Conservation (phyloP, 495 filamentous ascomycete species). For the Talaromyces nanjingensis region DNA sequence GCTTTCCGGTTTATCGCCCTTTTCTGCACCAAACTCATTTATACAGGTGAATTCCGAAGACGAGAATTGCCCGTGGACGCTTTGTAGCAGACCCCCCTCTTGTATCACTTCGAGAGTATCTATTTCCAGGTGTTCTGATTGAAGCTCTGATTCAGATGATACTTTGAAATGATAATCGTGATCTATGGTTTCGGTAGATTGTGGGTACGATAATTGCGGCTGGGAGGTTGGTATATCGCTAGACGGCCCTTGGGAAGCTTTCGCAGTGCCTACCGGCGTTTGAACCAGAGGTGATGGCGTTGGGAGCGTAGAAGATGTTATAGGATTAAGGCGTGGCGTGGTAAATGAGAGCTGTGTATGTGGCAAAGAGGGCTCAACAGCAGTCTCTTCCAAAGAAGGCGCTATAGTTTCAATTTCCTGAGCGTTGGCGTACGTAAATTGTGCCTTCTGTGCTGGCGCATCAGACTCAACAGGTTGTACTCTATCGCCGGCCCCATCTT, state of each 20-base stretch:
- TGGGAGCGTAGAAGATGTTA: slow-evolving; percentile 39
- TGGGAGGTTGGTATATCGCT: slow-evolving; percentile 7
- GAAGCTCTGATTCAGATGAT: neutral
- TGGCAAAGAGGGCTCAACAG: slow-evolving; percentile 1
- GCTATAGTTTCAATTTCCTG: neutral
- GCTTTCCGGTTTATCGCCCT: neutral
- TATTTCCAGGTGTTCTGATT: neutral
- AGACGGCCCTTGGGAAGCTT: neutral
- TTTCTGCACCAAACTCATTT: neutral
- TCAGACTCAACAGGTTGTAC: slow-evolving; percentile 12
- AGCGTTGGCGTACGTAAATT: neutral
- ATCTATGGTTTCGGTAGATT: slow-evolving; percentile 10
- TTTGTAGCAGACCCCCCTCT: neutral
- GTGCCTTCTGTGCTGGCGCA: slow-evolving; percentile 5
- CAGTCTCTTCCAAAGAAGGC: neutral
- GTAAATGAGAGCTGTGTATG: slow-evolving; percentile 22
- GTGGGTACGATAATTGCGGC: slow-evolving; percentile 2
- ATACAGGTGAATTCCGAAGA: neutral
- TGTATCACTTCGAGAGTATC: neutral
- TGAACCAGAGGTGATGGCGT: slow-evolving; percentile 39
- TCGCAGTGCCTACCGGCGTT: slow-evolving; percentile 10
- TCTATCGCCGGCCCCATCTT: slow-evolving; percentile 16
- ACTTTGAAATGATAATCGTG: slow-evolving; percentile 11
- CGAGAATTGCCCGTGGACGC: neutral
- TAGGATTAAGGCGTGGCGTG: slow-evolving; percentile 38